Conservation (phyloP, 345 rosid species). For the Triadica sebifera region DNA sequence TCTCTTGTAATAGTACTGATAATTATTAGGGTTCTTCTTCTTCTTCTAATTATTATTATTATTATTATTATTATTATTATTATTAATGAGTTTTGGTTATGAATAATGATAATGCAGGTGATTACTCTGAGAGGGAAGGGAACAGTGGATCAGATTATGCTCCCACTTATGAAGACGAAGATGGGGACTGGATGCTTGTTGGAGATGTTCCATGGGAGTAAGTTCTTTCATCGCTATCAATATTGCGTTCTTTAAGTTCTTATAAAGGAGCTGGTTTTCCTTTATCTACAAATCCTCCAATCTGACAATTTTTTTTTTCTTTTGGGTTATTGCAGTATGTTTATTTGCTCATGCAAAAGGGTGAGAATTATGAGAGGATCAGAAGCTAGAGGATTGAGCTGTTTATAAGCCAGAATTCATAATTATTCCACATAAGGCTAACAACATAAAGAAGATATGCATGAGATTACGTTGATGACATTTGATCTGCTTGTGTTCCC, state of each 20-base stretch:
- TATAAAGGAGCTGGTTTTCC: background rate
- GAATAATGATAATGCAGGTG: background rate
- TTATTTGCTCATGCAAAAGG: slow-evolving; percentile 23
- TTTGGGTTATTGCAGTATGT: slow-evolving; percentile 14
- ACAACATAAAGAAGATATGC: too few relatives aligned
- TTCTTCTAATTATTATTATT: too few relatives aligned
- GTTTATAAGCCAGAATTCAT: background rate
- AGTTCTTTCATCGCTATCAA: background rate
- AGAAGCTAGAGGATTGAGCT: slow-evolving; percentile 16
- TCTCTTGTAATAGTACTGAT: background rate
- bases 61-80: too few relatives aligned
- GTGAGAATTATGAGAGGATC: slow-evolving; percentile 24
- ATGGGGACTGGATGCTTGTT: slow-evolving; percentile 29
- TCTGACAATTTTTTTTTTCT: background rate
- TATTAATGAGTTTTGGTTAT: too few relatives aligned
- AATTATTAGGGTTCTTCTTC: background rate
- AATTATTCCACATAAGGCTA: too few relatives aligned
- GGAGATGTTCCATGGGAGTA: slow-evolving; percentile 32
- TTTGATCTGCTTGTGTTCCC: background rate
- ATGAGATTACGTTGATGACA: too few relatives aligned
- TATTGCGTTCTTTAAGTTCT: too few relatives aligned
- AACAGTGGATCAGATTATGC: slow-evolving; percentile 19
- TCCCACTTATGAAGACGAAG: slow-evolving; percentile 25
- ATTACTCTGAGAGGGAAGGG: slow-evolving; percentile 23
- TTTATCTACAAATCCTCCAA: background rate